Evolutionary conservation across 129 eudicot genomes (phyloP).

Genomic region (Helianthus tuberosus): DNA sequence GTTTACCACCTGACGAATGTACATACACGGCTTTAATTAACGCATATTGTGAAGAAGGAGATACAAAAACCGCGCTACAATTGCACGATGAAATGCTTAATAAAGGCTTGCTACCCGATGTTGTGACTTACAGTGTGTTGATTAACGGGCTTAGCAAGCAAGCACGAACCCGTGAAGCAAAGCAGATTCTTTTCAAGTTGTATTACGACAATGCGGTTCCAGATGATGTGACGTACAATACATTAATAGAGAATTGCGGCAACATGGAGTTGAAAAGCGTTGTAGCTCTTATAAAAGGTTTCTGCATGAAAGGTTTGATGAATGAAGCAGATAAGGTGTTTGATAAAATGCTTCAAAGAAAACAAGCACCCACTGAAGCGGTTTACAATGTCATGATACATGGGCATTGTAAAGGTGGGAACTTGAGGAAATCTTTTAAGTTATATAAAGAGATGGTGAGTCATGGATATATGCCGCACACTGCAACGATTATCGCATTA

Average conservation of each 20-base stretch:
- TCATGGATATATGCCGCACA: conserved; percentile 73
- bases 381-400: conserved; percentile 77
- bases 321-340: conserved; percentile 89
- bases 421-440: conserved; percentile 66
- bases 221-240: conserved; percentile 66
- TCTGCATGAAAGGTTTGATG: conserved; percentile 95
- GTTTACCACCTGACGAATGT: conserved; percentile 77
- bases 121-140: conserved; percentile 83
- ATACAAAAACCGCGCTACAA: conserved; percentile 54
- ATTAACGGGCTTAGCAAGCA: conserved; percentile 90
- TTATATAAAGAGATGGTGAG: conserved; percentile 68
- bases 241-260: conserved; percentile 69
- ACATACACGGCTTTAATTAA: conserved; percentile 89
- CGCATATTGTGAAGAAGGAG: conserved; percentile 81
- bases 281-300: conserved; percentile 80
- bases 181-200: conserved; percentile 75
- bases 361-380: conserved; percentile 52
- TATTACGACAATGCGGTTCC: conserved; percentile 76
- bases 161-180: conserved; percentile 89
- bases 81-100: conserved; percentile 84
- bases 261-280: conserved; percentile 56
- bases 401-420: conserved; percentile 86
- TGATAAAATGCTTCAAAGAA: conserved; percentile 55
- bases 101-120: conserved; percentile 85
- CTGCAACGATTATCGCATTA: conserved; percentile 70